A percentile compares a stretch with the other conserved stretches of the same genome.
Conservation (phyloP, 140 eudicot species). For the Cichorium intybus region DNA sequence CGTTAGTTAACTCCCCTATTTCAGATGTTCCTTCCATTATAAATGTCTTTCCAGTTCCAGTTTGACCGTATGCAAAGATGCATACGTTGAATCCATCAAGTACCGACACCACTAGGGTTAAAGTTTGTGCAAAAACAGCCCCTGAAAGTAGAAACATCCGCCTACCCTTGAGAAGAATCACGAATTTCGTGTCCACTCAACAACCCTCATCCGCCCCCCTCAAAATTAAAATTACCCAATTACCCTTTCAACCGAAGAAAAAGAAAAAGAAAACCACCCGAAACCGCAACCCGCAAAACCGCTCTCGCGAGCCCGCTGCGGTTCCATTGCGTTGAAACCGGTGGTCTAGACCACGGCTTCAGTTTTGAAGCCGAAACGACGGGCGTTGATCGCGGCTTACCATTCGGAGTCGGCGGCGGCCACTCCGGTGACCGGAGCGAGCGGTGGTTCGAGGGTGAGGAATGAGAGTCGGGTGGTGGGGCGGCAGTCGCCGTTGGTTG, state of each 20-base stretch:
- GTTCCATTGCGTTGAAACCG: slow-evolving; percentile 56
- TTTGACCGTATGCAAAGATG: slow-evolving; percentile 96
- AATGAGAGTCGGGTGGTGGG: slow-evolving; percentile 46
- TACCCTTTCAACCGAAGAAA: slow-evolving; percentile 42
- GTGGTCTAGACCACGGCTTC: slow-evolving; percentile 23
- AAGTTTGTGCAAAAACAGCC: slow-evolving; percentile 71
- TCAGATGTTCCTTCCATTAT: slow-evolving; percentile 96
- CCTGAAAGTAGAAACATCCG: slow-evolving; percentile 83
- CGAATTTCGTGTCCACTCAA: slow-evolving; percentile 48
- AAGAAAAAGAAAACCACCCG: too few relatives aligned
- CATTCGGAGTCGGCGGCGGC: too few relatives aligned
- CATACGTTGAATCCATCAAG: slow-evolving; percentile 96
- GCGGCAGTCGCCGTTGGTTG: slow-evolving; percentile 49
- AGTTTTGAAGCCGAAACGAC: slow-evolving; percentile 52
- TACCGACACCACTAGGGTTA: slow-evolving; percentile 80
- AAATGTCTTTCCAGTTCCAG: slow-evolving; percentile 95
- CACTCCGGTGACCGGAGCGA: slow-evolving; percentile 38
- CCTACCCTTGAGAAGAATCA: slow-evolving; percentile 66
- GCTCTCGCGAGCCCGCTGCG: slow-evolving; percentile 48
- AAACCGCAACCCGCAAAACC: slow-evolving; percentile 30
- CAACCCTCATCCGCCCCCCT: slow-evolving; percentile 44
- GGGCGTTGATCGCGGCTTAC: slow-evolving; percentile 66
- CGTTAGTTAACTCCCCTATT: slow-evolving; percentile 93
- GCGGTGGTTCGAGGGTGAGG: slow-evolving; percentile 26
- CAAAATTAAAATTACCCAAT: slow-evolving; percentile 28